Conservation (phyloP, 2,329 filamentous ascomycete genomes). For the Aureobasidium sp. region DNA sequence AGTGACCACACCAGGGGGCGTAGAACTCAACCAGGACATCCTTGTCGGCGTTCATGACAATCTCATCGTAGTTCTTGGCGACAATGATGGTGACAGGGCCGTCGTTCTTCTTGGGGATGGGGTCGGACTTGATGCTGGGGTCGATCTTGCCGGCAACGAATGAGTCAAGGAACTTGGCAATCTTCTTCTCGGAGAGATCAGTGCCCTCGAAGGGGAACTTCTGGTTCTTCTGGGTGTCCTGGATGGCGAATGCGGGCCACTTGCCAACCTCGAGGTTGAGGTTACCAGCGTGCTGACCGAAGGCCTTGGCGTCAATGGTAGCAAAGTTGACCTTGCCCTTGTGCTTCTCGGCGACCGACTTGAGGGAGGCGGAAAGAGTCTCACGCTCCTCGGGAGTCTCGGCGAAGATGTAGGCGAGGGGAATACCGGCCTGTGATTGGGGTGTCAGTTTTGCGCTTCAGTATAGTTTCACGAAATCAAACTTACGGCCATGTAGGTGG, state of each 20-base stretch:
- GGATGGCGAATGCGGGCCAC: conserved; percentile 97
- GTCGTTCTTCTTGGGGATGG: conserved; percentile 87
- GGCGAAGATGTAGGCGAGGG: conserved; percentile 27
- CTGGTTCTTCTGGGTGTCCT: conserved; percentile 88
- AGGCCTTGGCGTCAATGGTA: conserved; percentile 89
- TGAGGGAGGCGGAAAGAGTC: conserved; percentile 65
- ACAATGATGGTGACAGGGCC: conserved; percentile 82
- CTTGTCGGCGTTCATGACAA: conserved; percentile 90
- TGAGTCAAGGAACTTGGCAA: conserved; percentile 76
- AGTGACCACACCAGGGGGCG: conserved; percentile 73
- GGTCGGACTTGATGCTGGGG: conserved; percentile 97
- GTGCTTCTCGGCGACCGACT: conserved; percentile 80
- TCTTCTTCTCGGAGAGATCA: conserved; percentile 63
- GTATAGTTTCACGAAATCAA: not conserved
- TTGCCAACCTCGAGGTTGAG: conserved; percentile 92
- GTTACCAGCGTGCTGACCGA: conserved; percentile 91
- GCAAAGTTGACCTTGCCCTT: conserved; percentile 96
- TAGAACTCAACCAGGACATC: conserved; percentile 98
- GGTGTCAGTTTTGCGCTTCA: not conserved
- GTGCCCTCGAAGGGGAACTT: conserved; percentile 76
- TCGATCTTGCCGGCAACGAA: conserved; percentile 81
- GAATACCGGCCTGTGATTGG: conserved; percentile 60
- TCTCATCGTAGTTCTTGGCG: conserved; percentile 83
- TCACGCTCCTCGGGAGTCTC: conserved; percentile 42
- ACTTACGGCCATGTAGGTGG: conserved; percentile 76